Conservation (phyloP, 305 asterid species). For the Fraxinus platypoda region DNA sequence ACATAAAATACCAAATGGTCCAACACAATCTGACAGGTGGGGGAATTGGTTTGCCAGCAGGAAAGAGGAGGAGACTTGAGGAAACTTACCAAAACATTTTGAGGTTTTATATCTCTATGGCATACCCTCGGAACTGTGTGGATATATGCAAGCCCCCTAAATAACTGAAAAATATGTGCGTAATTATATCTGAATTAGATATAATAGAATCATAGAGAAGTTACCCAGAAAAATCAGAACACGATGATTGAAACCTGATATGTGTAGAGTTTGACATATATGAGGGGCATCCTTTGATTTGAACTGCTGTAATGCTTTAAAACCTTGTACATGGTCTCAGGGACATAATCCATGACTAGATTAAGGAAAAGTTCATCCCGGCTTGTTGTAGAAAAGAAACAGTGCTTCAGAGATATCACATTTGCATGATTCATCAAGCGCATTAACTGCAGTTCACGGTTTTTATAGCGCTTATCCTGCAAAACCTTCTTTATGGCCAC, state of each 20-base stretch:
- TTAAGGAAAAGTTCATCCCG: conserved; percentile 89
- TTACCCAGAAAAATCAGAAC: not conserved
- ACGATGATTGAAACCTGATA: conserved; percentile 56
- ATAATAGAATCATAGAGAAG: not conserved
- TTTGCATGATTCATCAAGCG: conserved; percentile 86
- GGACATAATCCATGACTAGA: conserved; percentile 89
- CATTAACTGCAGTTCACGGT: conserved; percentile 84
- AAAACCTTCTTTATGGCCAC: conserved; percentile 87
- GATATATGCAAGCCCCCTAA: conserved; percentile 88
- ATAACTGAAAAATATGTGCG: conserved; percentile 51
- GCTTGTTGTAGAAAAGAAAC: conserved; percentile 85
- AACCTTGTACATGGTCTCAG: conserved; percentile 79
- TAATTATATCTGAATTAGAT: conserved; percentile 13
- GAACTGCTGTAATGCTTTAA: conserved; percentile 75
- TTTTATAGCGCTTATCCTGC: conserved; percentile 81
- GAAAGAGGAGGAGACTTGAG: conserved; percentile 6
- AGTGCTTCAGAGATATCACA: conserved; percentile 73
- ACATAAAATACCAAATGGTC: not conserved
- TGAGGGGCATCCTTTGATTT: conserved; percentile 79
- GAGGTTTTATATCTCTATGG: conserved; percentile 98
- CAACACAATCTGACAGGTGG: not conserved
- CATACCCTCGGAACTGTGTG: conserved; percentile 84
- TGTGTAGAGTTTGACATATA: conserved; percentile 80
- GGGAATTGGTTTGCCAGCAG: not conserved
- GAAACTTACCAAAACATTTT: conserved; percentile 77